Conservation (phyloP, 139 green algal genomes). For the Prasinococcaceae sp. region DNA sequence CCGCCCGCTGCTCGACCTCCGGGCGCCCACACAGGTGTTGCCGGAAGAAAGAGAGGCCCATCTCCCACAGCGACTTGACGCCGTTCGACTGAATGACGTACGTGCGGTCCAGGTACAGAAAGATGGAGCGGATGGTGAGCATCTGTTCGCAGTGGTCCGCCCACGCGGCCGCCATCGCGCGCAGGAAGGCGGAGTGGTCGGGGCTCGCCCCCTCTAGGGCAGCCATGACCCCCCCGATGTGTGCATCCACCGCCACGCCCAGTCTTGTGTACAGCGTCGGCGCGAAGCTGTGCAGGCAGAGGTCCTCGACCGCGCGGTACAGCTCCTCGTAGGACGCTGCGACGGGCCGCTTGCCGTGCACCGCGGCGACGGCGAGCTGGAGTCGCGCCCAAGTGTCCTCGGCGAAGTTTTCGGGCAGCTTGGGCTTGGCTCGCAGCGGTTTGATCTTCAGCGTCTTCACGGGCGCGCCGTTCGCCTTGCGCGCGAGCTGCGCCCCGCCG, state of each 20-base stretch:
- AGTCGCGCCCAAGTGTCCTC: constrained; percentile 71
- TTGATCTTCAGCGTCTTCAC: constrained; percentile 12
- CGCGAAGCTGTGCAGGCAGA: constrained; percentile 83
- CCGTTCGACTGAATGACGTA: constrained; percentile 54
- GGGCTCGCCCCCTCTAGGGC: constrained; percentile 28
- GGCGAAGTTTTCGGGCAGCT: constrained; percentile 77
- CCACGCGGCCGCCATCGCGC: constrained; percentile 48
- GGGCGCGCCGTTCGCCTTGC: too few relatives aligned
- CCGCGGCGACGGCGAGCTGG: constrained; percentile 53
- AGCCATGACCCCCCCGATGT: constrained; percentile 40
- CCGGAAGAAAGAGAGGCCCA: constrained; percentile 72
- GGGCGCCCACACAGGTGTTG: constrained; percentile 46
- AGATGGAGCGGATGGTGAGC: constrained; percentile 80
- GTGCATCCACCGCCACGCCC: constrained; percentile 49
- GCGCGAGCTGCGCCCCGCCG: too few relatives aligned
- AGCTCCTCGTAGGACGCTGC: constrained; percentile 74
- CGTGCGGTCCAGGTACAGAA: constrained; percentile 90
- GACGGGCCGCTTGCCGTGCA: constrained; percentile 63
- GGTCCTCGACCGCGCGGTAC: constrained; percentile 79
- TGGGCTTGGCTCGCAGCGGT: constrained; percentile 44
- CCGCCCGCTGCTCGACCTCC: constrained; percentile 23
- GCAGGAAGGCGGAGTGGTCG: constrained; percentile 57
- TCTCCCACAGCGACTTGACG: constrained; percentile 76
- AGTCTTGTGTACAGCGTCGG: constrained; percentile 60
- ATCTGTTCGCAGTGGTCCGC: constrained; percentile 52